A percentile compares a stretch with the other conserved stretches of the same genome.
These are phyloP conservation scores for Suillus subalutaceus DNA, from an alignment of 768 basidiomycete genomes.

Conservation along the genomic window DNA sequence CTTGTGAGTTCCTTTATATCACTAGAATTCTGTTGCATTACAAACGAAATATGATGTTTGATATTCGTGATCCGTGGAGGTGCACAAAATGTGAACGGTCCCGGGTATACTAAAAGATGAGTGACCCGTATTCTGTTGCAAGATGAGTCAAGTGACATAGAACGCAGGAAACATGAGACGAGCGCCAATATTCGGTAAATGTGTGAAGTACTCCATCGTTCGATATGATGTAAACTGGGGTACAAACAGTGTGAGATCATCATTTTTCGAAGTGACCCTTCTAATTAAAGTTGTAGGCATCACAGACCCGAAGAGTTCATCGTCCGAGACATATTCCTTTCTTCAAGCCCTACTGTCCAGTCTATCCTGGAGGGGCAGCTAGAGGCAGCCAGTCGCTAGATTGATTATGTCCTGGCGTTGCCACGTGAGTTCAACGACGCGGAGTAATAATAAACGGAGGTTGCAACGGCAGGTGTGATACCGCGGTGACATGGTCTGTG, in stretches of 20 bases:
- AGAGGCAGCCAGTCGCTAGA: too few relatives aligned
- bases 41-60: neutral
- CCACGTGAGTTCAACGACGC: neutral
- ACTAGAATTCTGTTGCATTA: neutral
- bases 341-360: neutral
- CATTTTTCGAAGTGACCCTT: constrained; percentile 1
- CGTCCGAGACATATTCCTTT: neutral
- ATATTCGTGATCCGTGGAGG: too few relatives aligned
- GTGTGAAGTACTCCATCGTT: neutral
- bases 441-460: neutral
- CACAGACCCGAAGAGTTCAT: neutral
- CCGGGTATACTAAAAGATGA: neutral
- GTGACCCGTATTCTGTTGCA: neutral
- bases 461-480: constrained; percentile 7
- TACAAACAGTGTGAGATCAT: constrained; percentile 6
- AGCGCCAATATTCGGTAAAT: neutral
- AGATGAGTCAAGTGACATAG: neutral
- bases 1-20: constrained; percentile 3
- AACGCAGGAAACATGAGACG: neutral
- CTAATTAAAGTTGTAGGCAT: neutral
- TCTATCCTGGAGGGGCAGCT: neutral
- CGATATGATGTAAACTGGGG: neutral
- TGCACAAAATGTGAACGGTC: neutral
- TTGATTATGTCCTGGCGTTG: neutral
- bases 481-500: constrained; percentile 14